These are phyloP conservation scores for Torrubiellomyces zombiae DNA, from an alignment of 2,329 filamentous ascomycete species.

Conservation along the genomic window DNA sequence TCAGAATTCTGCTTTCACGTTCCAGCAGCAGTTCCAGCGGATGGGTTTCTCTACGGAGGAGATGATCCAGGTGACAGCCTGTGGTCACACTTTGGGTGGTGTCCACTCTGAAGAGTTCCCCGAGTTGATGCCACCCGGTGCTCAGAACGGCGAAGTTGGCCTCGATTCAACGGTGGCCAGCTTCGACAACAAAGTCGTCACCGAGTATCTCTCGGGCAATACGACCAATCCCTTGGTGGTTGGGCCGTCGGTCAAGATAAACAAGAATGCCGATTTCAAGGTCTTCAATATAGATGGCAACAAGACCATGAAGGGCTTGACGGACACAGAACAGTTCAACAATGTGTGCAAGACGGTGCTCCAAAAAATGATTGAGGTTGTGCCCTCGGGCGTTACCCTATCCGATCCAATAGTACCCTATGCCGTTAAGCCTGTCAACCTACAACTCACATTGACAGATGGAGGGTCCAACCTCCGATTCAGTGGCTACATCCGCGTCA, in stretches of 20 bases:
- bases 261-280: conserved; percentile 35
- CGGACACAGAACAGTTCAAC: conserved; percentile 25
- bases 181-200: conserved; percentile 41
- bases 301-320: conserved; percentile 32
- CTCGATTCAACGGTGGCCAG: conserved; percentile 29
- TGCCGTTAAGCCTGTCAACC: conserved; percentile 38
- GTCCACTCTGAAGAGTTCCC: conserved; percentile 39
- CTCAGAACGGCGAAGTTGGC: conserved; percentile 23
- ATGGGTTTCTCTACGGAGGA: conserved; percentile 39
- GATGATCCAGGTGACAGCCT: conserved; percentile 44
- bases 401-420: conserved; percentile 37
- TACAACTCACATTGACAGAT: conserved; percentile 35
- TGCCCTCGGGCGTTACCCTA: conserved; percentile 32
- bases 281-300: conserved; percentile 40
- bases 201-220: conserved; percentile 36
- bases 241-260: conserved; percentile 26
- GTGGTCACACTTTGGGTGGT: conserved; percentile 44
- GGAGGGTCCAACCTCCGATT: conserved; percentile 31
- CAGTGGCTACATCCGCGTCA: conserved; percentile 38
- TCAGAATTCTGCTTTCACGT: conserved; percentile 33
- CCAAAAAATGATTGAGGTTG: conserved; percentile 45
- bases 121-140: conserved; percentile 28
- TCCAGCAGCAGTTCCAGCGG: conserved; percentile 36
- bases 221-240: conserved; percentile 38
- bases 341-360: conserved; percentile 32